phyloP scores from a whole-genome alignment of 2,329 filamentous ascomycete genomes.

The Exutisphaerella laricina region DNA sequence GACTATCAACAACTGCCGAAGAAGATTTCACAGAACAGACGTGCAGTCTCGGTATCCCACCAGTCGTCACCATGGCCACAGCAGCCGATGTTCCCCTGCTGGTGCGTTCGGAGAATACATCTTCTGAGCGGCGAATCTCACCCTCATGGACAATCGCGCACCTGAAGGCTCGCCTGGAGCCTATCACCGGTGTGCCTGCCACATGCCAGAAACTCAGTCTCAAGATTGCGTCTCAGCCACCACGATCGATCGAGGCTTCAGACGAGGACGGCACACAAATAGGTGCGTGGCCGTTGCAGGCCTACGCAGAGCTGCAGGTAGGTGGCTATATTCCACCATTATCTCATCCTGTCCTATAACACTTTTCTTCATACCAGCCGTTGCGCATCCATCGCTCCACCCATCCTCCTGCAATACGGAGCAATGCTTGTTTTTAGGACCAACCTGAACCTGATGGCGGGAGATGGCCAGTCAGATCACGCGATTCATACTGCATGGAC shows the following conservation, averaged over 20 bases:
- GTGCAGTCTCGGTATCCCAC: not conserved
- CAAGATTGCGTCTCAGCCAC: slow-evolving; percentile 58
- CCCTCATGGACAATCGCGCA: slow-evolving; percentile 85
- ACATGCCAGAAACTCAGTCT: slow-evolving; percentile 69
- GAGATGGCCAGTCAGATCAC: not conserved
- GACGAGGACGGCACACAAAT: slow-evolving; percentile 68
- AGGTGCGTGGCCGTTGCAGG: slow-evolving; percentile 59
- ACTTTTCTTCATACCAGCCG: slow-evolving; percentile 4
- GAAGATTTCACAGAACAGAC: not conserved
- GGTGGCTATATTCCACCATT: slow-evolving; percentile 40
- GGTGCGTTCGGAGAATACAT: slow-evolving; percentile 68
- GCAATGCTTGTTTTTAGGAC: slow-evolving; percentile 1
- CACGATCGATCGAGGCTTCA: slow-evolving; percentile 59
- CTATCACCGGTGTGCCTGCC: slow-evolving; percentile 86
- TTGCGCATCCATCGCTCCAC: too few relatives aligned
- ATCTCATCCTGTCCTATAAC: slow-evolving; percentile 15
- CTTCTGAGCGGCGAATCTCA: slow-evolving; percentile 84
- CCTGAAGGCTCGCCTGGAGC: slow-evolving; percentile 82
- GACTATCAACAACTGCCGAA: too few relatives aligned
- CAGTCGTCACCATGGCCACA: slow-evolving; percentile 21
- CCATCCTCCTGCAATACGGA: not conserved
- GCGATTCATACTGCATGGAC: not conserved
- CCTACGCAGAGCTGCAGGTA: slow-evolving; percentile 76
- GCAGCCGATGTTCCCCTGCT: slow-evolving; percentile 71
- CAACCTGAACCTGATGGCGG: not conserved